phyloP scores from a whole-genome alignment of 2,329 filamentous ascomycete species.

The Aureobasidium sp. region DNA sequence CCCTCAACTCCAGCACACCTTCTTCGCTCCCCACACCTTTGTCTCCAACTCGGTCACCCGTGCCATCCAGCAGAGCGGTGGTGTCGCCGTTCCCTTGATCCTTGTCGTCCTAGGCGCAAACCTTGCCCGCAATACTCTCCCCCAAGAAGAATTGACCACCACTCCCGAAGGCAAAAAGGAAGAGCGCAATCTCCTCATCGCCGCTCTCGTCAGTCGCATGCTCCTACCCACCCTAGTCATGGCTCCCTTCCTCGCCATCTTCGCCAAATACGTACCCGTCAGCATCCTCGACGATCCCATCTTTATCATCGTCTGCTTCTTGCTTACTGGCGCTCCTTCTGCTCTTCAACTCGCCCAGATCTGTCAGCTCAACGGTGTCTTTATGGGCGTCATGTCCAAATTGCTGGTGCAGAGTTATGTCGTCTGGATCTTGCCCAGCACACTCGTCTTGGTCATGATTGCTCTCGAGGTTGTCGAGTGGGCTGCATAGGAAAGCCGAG shows the following conservation, averaged over 20 bases:
- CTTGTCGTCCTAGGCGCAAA: conserved; percentile 93
- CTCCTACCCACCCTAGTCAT: conserved; percentile 83
- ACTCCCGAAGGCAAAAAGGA: conserved; percentile 61
- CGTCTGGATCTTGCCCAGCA: conserved; percentile 93
- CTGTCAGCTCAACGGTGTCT: conserved; percentile 95
- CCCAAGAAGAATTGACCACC: conserved; percentile 51
- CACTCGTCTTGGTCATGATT: conserved; percentile 79
- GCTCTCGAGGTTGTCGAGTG: conserved; percentile 90
- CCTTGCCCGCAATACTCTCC: conserved; percentile 81
- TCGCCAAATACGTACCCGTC: conserved; percentile 83
- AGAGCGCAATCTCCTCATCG: conserved; percentile 71
- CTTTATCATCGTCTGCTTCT: conserved; percentile 94
- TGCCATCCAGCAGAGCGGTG: conserved; percentile 74
- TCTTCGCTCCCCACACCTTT: conserved; percentile 85
- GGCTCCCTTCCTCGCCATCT: conserved; percentile 77
- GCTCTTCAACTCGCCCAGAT: conserved; percentile 95
- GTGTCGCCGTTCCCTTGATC: conserved; percentile 90
- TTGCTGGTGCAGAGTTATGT: conserved; percentile 95
- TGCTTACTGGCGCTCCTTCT: conserved; percentile 86
- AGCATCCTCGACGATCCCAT: conserved; percentile 96
- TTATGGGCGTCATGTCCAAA: conserved; percentile 86
- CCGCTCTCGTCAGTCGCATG: conserved; percentile 83
- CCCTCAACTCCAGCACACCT: conserved; percentile 68
- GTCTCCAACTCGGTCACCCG: conserved; percentile 87
- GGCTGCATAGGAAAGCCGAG: conserved; percentile 39